Evolutionary conservation across 225 moss, liverwort and hornwort species (phyloP), one percentile per base, ranked within the genome.

Genomic region (Neckera pumila): DNA sequence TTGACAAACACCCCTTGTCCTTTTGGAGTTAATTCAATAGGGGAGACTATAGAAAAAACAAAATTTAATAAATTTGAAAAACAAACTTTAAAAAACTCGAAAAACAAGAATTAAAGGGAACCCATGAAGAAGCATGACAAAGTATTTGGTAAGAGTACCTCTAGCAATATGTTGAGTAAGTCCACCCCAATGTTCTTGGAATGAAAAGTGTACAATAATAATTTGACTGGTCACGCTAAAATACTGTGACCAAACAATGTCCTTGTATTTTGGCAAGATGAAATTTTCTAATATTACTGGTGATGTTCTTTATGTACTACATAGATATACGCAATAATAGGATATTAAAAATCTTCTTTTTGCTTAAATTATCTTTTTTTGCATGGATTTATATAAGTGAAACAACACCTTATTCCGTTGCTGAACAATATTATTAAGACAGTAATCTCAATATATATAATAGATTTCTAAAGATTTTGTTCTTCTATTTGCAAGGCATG

Each of bases 141-240:
- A 45, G 28, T 28, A 10, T 17, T 45, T 1, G 0, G 0, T 11
- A 10, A 43, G 2, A 45, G 2, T 6, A 45, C 4, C 2, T 28
- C 10, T 17, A 28, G 6, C 2, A 11, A 8, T 30, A 17, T 0
- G 0, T 0, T 22, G 0, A 45, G 45, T 17, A 17, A 28, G 17
- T 30, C 10, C 17, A 45, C 4, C 2, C 1, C 6, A 0, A 2
- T 73, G 12, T 40, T 45, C 11, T 3, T 3, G 0, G 3, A 6
- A 73, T 45, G 28, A 45, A 45, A 45, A 73, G 3, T 17, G 17
- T 6, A 45, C 11, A 45, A 73, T 45, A 11, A 30, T 26, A 43
- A 11, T 6, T 45, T 43, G 2, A 27, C n/a, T n/a, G n/a, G n/a
- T 2, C 2, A 6, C 2, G 6, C 28, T 3, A 45, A 28, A 45